Conservation (phyloP, 129 eudicot genomes). For the Helianthus tuberosus region DNA sequence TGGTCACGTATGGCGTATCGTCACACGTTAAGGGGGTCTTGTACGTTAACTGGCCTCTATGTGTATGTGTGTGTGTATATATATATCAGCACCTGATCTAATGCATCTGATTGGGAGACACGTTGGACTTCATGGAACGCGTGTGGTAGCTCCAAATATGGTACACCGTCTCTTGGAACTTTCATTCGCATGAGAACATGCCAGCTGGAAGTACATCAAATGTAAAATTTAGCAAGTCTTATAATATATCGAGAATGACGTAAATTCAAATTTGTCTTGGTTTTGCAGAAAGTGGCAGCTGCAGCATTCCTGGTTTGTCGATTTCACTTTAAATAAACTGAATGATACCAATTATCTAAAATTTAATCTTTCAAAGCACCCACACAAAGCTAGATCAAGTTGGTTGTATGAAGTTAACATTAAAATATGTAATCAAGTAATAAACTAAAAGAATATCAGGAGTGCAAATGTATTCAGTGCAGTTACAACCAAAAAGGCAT, state of each 20-base stretch:
- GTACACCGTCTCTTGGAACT: constrained; percentile 62
- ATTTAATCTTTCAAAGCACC: not conserved
- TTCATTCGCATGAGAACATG: constrained; percentile 83
- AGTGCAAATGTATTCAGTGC: not conserved
- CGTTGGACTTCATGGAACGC: constrained; percentile 61
- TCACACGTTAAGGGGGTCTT: no score
- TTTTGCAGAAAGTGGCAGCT: not conserved
- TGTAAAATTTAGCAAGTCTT: constrained; percentile 5
- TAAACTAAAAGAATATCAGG: constrained; percentile 1
- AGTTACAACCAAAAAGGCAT: not conserved
- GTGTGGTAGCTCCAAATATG: constrained; percentile 87
- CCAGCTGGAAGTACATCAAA: constrained; percentile 60
- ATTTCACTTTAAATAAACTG: not conserved
- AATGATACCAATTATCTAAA: not conserved
- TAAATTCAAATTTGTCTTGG: constrained; percentile 6
- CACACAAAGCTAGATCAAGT: not conserved
- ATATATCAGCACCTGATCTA: constrained; percentile 46
- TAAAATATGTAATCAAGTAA: not conserved
- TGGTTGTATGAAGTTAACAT: not conserved
- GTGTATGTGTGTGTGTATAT: no score
- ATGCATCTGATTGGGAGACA: constrained; percentile 46
- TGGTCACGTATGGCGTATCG: no score
- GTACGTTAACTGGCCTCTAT: no score
- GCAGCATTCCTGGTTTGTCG: constrained; percentile 14
- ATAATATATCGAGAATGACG: not conserved